These are phyloP conservation scores for Carpinus fangiana DNA, from an alignment of 306 rosid species.

Conservation along the genomic window DNA sequence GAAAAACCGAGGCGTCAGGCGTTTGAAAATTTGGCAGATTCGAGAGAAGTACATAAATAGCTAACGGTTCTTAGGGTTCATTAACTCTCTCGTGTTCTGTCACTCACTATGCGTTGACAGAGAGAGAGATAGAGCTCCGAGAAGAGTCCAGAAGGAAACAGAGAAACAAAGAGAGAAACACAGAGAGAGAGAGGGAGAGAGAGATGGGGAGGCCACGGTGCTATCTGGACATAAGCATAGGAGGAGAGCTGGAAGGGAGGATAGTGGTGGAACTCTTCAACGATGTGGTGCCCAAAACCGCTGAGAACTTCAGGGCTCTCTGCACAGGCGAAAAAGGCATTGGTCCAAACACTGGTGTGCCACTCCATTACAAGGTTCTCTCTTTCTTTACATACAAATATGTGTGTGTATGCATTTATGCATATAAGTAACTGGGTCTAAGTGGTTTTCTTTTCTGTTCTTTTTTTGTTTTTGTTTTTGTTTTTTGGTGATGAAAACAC, in stretches of 20 bases:
- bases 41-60: constrained; percentile 1
- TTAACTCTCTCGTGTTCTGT: not conserved
- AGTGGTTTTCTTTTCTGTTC: not conserved
- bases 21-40: not conserved
- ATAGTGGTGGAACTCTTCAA: constrained; percentile 71
- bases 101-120: not conserved
- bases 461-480: too few relatives aligned
- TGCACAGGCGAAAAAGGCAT: constrained; percentile 92
- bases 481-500: too few relatives aligned
- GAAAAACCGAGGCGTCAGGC: not conserved
- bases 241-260: constrained; percentile 87
- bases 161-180: not conserved
- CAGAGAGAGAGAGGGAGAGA: not conserved
- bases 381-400: not conserved
- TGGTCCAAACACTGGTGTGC: constrained; percentile 72
- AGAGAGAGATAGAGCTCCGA: not conserved
- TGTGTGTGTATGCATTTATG: not conserved
- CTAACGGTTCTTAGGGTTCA: not conserved
- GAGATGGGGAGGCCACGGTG: constrained; percentile 68
- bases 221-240: constrained; percentile 75
- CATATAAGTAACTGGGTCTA: not conserved
- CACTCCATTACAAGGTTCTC: constrained; percentile 83
- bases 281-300: constrained; percentile 74
- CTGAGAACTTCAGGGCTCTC: constrained; percentile 84
- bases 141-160: not conserved